Conservation (phyloP, 2,329 filamentous ascomycete species). For the Curvularia sp. region DNA sequence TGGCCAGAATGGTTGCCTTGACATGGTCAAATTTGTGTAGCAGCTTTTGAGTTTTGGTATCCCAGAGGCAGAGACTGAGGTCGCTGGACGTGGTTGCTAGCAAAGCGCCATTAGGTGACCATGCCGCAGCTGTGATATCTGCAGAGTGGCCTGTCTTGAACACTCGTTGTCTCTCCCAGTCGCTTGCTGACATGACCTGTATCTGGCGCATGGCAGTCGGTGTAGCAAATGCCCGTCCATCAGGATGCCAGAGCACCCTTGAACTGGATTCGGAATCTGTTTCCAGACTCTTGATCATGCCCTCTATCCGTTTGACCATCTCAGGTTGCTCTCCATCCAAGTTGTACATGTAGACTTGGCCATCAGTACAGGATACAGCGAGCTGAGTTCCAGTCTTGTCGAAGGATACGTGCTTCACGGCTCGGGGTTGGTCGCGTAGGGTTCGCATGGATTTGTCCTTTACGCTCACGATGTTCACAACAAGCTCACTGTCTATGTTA, state of each 20-base stretch:
- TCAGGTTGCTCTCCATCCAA: conserved; percentile 78
- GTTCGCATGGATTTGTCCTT: conserved; percentile 79
- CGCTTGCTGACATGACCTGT: conserved; percentile 84
- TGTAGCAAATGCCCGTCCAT: conserved; percentile 87
- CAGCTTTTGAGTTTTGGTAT: conserved; percentile 83
- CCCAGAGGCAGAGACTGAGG: conserved; percentile 80
- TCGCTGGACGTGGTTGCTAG: conserved; percentile 69
- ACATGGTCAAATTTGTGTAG: conserved; percentile 77
- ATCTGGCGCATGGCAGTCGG: conserved; percentile 78
- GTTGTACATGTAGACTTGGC: conserved; percentile 88
- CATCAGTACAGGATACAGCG: conserved; percentile 85
- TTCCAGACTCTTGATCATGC: conserved; percentile 80
- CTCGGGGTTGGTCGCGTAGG: conserved; percentile 81
- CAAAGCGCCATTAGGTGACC: conserved; percentile 94
- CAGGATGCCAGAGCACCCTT: conserved; percentile 86
- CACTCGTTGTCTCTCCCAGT: conserved; percentile 84
- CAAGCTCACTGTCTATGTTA: conserved; percentile 68
- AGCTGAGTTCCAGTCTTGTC: conserved; percentile 79
- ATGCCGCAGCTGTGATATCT: conserved; percentile 85
- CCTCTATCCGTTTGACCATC: conserved; percentile 82
- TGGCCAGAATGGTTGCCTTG: conserved; percentile 76
- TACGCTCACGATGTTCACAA: conserved; percentile 86
- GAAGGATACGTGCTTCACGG: conserved; percentile 91
- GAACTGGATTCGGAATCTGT: conserved; percentile 78
- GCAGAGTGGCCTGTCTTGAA: conserved; percentile 83